A percentile compares a stretch with the other conserved stretches of the same genome.
Conservation (phyloP, 2,329 filamentous ascomycete species). For the Fusarium hainanense region DNA sequence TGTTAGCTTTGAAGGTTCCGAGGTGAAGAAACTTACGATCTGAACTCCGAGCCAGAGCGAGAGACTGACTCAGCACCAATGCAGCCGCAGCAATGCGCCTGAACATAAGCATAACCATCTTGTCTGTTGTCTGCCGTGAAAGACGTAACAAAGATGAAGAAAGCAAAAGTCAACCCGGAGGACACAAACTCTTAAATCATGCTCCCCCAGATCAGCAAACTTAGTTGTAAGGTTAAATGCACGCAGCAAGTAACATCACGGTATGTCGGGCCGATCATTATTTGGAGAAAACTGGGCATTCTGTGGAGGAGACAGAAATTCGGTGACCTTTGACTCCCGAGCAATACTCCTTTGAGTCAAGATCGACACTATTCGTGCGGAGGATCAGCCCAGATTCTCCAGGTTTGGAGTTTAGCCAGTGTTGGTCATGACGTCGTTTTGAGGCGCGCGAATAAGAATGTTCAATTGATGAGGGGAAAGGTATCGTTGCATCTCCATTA, state of each 20-base stretch:
- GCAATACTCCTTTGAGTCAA: slow-evolving; percentile 4
- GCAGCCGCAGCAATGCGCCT: background rate
- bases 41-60: slow-evolving; percentile 1
- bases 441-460: slow-evolving; percentile 9
- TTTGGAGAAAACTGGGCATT: slow-evolving; percentile 19
- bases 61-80: background rate
- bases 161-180: background rate
- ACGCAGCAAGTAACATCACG: background rate
- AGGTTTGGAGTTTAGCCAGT: background rate
- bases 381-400: slow-evolving; percentile 11
- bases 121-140: background rate
- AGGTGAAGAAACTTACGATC: background rate
- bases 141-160: background rate
- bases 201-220: background rate
- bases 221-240: slow-evolving; percentile 1
- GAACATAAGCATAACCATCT: slow-evolving; percentile 5
- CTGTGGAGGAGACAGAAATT: background rate
- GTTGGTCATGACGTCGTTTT: slow-evolving; percentile 2
- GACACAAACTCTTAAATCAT: background rate
- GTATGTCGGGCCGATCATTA: slow-evolving; percentile 12
- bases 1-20: background rate
- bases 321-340: background rate
- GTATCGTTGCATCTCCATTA: background rate
- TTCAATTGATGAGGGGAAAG: background rate
- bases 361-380: slow-evolving; percentile 17